Percentiles rank a stretch among this genome's conserved stretches.
phyloP scores from a whole-genome alignment of 2,329 filamentous ascomycete genomes.

The Alternaria sp. region DNA sequence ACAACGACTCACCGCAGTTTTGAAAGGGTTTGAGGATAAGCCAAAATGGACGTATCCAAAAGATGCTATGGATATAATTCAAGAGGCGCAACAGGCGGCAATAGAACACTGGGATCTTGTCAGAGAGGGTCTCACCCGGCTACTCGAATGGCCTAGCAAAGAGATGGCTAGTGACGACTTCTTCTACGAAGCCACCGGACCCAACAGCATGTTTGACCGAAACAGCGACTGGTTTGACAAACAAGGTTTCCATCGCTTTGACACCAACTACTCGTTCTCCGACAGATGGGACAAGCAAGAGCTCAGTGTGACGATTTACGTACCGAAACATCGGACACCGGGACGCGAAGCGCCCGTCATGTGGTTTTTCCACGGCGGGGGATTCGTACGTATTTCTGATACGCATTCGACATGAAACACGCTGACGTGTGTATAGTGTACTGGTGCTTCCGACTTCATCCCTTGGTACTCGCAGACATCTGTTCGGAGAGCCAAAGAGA shows the following conservation, averaged over 20 bases:
- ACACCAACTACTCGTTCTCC: not conserved
- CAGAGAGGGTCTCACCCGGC: not conserved
- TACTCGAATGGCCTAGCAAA: not conserved
- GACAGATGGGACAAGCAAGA: not conserved
- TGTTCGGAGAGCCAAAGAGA: not conserved
- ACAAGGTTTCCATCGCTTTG: not conserved
- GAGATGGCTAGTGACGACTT: not conserved
- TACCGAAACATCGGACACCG: not conserved
- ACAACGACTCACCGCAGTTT: no score
- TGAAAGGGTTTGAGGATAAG: no score
- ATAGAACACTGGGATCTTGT: not conserved
- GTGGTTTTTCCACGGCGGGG: not conserved
- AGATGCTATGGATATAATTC: not conserved
- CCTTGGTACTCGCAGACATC: conserved; percentile 2
- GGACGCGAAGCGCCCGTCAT: not conserved
- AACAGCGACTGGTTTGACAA: not conserved
- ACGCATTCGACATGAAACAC: not conserved
- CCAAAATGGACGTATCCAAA: not conserved
- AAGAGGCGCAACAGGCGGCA: not conserved
- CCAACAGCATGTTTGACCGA: not conserved
- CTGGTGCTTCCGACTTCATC: conserved; percentile 1
- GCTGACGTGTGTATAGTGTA: not conserved
- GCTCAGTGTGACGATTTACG: not conserved
- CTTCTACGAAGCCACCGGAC: not conserved
- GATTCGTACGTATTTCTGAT: not conserved